Percentiles rank a stretch among this genome's conserved stretches.
phyloP scores from a whole-genome alignment of 208 protist genomes.

The Vickermania spadyakhi region DNA sequence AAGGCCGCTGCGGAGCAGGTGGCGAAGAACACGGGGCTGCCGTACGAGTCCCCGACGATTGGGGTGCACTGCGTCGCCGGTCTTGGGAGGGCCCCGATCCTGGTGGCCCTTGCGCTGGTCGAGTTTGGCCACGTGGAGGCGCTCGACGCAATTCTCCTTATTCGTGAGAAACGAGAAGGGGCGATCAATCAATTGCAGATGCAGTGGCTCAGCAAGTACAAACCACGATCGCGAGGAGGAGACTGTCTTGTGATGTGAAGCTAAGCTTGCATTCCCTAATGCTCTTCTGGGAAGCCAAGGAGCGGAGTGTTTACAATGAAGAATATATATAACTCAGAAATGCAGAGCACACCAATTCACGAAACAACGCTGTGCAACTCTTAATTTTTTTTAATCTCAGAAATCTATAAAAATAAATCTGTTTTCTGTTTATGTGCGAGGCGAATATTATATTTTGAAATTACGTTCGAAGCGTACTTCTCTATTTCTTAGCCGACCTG shows the following conservation, averaged over 20 bases:
- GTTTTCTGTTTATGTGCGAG: too few relatives aligned
- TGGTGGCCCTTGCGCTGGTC: slow-evolving; percentile 88
- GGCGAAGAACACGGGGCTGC: neutral
- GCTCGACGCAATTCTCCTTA: slow-evolving; percentile 73
- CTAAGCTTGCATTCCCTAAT: too few relatives aligned
- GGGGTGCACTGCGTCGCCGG: slow-evolving; percentile 91
- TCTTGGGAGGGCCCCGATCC: slow-evolving; percentile 85
- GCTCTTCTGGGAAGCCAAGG: too few relatives aligned
- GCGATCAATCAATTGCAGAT: slow-evolving; percentile 90
- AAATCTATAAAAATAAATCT: too few relatives aligned
- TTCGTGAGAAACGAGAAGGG: slow-evolving; percentile 72
- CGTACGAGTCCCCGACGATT: slow-evolving; percentile 21
- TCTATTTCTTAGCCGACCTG: too few relatives aligned
- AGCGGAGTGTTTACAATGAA: too few relatives aligned
- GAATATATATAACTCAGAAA: too few relatives aligned
- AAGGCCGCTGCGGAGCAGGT: slow-evolving; percentile 12
- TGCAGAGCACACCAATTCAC: too few relatives aligned
- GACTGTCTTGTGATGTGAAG: slow-evolving; percentile 69
- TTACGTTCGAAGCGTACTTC: too few relatives aligned
- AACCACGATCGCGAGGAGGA: slow-evolving; percentile 27
- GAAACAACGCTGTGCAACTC: too few relatives aligned
- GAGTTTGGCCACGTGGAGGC: slow-evolving; percentile 71
- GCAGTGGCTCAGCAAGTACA: slow-evolving; percentile 86
- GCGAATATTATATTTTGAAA: too few relatives aligned
- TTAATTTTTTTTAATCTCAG: too few relatives aligned